phyloP scores from a whole-genome alignment of 192 early-diverging fungal genomes.

The Kickxella alabastrina region DNA sequence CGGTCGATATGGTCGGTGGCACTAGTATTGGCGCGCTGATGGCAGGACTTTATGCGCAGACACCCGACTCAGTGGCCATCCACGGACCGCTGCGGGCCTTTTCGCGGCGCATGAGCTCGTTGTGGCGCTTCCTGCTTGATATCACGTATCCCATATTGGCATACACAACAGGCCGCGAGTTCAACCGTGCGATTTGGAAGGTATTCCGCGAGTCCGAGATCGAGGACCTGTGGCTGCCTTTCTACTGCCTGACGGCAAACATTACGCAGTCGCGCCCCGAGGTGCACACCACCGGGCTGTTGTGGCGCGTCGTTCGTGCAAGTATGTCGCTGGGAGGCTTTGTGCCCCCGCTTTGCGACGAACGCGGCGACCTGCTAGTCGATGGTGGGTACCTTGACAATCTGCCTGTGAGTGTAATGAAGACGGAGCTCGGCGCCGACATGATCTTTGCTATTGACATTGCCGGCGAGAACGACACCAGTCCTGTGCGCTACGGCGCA shows the following conservation, averaged over 20 bases:
- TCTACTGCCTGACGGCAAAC: conserved; percentile 93
- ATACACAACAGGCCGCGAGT: conserved; percentile 90
- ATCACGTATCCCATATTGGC: conserved; percentile 92
- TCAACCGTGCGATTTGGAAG: conserved; percentile 96
- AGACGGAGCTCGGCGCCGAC: conserved; percentile 74
- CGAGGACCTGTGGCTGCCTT: conserved; percentile 97
- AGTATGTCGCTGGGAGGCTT: conserved; percentile 97
- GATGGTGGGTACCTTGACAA: conserved; percentile 99
- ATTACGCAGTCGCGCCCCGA: conserved; percentile 95
- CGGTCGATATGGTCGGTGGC: conserved; percentile 97
- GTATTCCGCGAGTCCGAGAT: conserved; percentile 89
- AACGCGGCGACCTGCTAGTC: conserved; percentile 91
- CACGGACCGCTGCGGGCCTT: conserved; percentile 85
- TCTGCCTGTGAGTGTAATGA: conserved; percentile 82
- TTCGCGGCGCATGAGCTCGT: conserved; percentile 67
- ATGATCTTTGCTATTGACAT: conserved; percentile 96
- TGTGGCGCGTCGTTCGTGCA: conserved; percentile 96
- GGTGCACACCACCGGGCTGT: conserved; percentile 84
- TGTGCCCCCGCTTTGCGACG: conserved; percentile 91
- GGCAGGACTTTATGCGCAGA: conserved; percentile 86
- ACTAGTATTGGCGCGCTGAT: conserved; percentile 96
- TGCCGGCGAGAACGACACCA: conserved; percentile 86
- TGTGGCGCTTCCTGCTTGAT: conserved; percentile 89
- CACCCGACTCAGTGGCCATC: conserved; percentile 82
- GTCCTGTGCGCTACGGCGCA: conserved; percentile 87